Evolutionary conservation across 768 basidiomycete genomes (phyloP).

Genomic region (Mycena epipterygia): DNA sequence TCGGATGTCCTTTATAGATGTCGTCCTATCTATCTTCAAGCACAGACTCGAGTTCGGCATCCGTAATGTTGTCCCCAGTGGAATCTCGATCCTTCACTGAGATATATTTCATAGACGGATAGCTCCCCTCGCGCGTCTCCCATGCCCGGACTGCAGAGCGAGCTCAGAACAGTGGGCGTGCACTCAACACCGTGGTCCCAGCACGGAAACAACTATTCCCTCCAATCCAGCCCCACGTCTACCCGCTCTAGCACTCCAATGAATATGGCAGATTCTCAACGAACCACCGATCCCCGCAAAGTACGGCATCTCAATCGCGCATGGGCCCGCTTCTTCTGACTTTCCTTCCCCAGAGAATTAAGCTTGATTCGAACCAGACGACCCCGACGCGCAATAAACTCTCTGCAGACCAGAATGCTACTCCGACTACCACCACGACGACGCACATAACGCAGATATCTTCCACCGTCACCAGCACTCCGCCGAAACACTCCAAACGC

Average conservation of each 20-base stretch:
- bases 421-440: neutral
- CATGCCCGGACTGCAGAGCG: neutral
- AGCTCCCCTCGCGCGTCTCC: neutral
- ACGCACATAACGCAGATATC: neutral
- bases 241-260: neutral
- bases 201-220: neutral
- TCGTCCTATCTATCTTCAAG: neutral
- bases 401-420: neutral
- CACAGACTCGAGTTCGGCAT: neutral
- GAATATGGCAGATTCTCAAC: neutral
- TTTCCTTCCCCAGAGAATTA: neutral
- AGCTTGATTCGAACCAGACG: neutral
- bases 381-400: neutral
- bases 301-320: neutral
- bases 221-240: neutral
- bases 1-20: neutral
- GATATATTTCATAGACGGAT: neutral
- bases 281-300: slow-evolving; percentile 17
- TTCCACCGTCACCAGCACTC: neutral
- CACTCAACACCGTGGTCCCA: slow-evolving; percentile 10
- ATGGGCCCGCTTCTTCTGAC: neutral
- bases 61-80: neutral
- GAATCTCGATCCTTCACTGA: neutral
- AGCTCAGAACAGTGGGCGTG: neutral
- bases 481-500: neutral